phyloP scores from a whole-genome alignment of 2,329 filamentous ascomycete genomes.

The Cordyceps tenuipes region DNA sequence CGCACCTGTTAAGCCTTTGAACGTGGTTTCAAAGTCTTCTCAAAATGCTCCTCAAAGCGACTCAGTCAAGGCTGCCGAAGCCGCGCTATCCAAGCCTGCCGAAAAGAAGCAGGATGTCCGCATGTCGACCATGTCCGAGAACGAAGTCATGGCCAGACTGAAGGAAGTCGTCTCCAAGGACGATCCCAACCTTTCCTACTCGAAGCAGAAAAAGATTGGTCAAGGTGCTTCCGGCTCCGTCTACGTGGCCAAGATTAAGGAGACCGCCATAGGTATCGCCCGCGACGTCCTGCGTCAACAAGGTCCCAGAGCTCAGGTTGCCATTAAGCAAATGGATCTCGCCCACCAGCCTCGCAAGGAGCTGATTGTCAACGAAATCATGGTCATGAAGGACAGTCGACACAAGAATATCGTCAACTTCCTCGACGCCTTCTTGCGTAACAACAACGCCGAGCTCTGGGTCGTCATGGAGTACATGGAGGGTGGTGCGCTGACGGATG shows the following conservation, averaged over 20 bases:
- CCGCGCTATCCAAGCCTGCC: slow-evolving; percentile 78
- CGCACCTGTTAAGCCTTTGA: slow-evolving; percentile 67
- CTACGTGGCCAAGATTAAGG: slow-evolving; percentile 93
- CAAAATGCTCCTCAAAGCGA: slow-evolving; percentile 46
- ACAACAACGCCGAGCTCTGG: slow-evolving; percentile 94
- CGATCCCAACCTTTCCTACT: slow-evolving; percentile 89
- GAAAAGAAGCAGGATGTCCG: slow-evolving; percentile 86
- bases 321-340: slow-evolving; percentile 99
- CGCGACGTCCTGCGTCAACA: slow-evolving; percentile 70
- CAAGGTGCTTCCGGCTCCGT: slow-evolving; percentile 97
- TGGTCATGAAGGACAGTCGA: slow-evolving; percentile 99
- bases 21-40: slow-evolving; percentile 60
- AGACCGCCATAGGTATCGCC: slow-evolving; percentile 78
- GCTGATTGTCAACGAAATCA: slow-evolving; percentile 97
- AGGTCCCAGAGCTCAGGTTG: slow-evolving; percentile 78
- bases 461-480: slow-evolving; percentile 99
- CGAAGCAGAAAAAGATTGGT: slow-evolving; percentile 99
- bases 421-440: slow-evolving; percentile 90
- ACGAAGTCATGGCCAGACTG: slow-evolving; percentile 92
- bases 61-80: slow-evolving; percentile 80
- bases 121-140: slow-evolving; percentile 98
- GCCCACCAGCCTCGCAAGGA: slow-evolving; percentile 96
- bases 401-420: slow-evolving; percentile 99
- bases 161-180: slow-evolving; percentile 93
- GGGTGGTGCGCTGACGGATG: slow-evolving; percentile 91